Base-by-base conservation (phyloP, 805 yeast species). In the Wickerhamiella dianesei region DNA sequence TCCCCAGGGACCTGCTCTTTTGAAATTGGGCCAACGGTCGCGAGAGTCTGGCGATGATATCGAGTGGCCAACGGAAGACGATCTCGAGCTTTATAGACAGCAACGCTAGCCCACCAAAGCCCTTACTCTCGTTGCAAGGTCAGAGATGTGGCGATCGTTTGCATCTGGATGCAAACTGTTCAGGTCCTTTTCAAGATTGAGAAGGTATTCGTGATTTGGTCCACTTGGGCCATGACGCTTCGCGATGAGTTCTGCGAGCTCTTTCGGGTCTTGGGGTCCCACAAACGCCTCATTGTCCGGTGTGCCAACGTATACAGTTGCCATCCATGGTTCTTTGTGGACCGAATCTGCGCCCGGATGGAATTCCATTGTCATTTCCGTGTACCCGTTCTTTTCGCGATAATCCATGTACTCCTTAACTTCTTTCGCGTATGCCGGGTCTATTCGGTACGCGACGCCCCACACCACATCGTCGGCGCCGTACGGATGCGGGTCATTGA, bases 351-450 rank as follows among this genome's bases (percentile, higher is more conserved):
- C 53, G 14, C 69, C 64, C 9, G 82, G 66, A 52, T 73, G 71
- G 58, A 86, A 84, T 3, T 76, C 76, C 2, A 86, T 79, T 19
- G 69, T 63, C 52, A 82, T 85, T 2, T 76, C 67, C 0, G 85
- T 69, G 62, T 88, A 88, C 0, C 96, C 97, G 58, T 86, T 87
- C 61, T 86, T 87, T 56, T 88, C 97, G 47, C 97, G 69, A 13
- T 76, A 71, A 55, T 88, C 94, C 44, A 88, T 68, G 54, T 85
- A 81, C 14, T 73, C 79, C 29, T 69, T 68, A 16, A 85, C 92
- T 48, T 73, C 73, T 3, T 62, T 60, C 0, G 80, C 87, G 44
- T 74, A 60, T 45, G 76, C 74, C 0, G 85, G 74, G 3, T 79
- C 79, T 5, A 88, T 80, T 55, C 81, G 80, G 63, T 85, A 88